phyloP scores from a whole-genome alignment of 305 asterid species.

The Rubia peregrina region DNA sequence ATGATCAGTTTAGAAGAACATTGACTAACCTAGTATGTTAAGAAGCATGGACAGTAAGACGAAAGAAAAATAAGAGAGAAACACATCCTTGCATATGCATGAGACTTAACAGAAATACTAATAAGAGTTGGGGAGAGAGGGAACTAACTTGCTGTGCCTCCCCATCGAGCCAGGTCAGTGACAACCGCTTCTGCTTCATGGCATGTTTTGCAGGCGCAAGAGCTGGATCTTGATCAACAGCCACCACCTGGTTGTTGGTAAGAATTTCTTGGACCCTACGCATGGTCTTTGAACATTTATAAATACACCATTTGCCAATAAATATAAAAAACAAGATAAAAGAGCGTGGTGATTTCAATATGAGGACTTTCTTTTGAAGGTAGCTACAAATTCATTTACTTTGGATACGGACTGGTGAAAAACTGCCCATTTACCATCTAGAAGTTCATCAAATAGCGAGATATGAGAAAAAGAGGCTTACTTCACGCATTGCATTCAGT shows the following conservation, averaged over 20 bases:
- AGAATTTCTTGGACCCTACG: slow-evolving; percentile 82
- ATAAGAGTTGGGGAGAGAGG: slow-evolving; percentile 11
- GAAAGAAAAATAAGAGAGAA: too few species aligned
- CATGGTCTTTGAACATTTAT: slow-evolving; percentile 64
- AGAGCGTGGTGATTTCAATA: background rate
- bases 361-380: background rate
- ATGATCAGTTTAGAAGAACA: slow-evolving; percentile 12
- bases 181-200: slow-evolving; percentile 62
- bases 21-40: background rate
- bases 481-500: slow-evolving; percentile 90
- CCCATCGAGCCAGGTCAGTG: slow-evolving; percentile 96
- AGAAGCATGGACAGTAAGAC: background rate
- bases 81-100: background rate
- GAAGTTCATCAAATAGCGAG: slow-evolving; percentile 11
- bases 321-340: slow-evolving; percentile 17
- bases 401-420: background rate
- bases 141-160: slow-evolving; percentile 75
- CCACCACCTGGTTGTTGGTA: slow-evolving; percentile 35
- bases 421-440: background rate
- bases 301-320: slow-evolving; percentile 23
- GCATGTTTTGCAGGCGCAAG: slow-evolving; percentile 57
- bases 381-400: background rate
- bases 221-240: slow-evolving; percentile 39
- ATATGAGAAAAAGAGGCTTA: slow-evolving; percentile 31
- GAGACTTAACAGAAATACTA: background rate